These are phyloP conservation scores for Fraxinus americana DNA, from an alignment of 257 asterid species.

Conservation along the genomic window DNA sequence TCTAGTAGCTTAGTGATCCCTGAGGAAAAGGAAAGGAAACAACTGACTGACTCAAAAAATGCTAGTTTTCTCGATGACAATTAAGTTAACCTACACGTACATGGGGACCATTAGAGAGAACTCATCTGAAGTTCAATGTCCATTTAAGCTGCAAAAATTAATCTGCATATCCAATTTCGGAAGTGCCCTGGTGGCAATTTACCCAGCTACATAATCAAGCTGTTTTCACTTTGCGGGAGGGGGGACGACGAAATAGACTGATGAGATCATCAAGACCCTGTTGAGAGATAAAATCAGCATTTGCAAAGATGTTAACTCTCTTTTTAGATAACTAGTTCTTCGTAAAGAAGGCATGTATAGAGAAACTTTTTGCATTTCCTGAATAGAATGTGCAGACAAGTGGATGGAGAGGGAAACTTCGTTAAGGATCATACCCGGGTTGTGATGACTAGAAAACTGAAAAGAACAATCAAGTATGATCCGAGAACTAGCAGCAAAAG, in stretches of 20 bases:
- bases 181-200: slow-evolving; percentile 1
- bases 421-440: slow-evolving; percentile 62
- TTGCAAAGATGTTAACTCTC: neutral
- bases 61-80: slow-evolving; percentile 15
- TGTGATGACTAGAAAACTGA: slow-evolving; percentile 74
- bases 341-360: neutral
- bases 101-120: slow-evolving; percentile 12
- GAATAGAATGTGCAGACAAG: neutral
- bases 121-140: slow-evolving; percentile 28
- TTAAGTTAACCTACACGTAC: neutral
- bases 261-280: slow-evolving; percentile 97
- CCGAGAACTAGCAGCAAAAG: slow-evolving; percentile 84
- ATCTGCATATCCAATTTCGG: slow-evolving; percentile 16
- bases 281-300: slow-evolving; percentile 18
- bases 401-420: neutral
- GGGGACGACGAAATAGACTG: slow-evolving; percentile 87
- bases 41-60: slow-evolving; percentile 11
- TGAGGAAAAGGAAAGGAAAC: neutral
- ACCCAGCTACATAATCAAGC: slow-evolving; percentile 33
- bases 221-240: slow-evolving; percentile 80
- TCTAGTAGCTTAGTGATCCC: slow-evolving; percentile 24
- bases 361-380: neutral
- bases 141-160: slow-evolving; percentile 34
- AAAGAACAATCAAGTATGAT: slow-evolving; percentile 80
- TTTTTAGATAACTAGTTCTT: neutral